Evolutionary conservation across 345 rosid genomes (phyloP).

Genomic region (Populus euphratica): DNA sequence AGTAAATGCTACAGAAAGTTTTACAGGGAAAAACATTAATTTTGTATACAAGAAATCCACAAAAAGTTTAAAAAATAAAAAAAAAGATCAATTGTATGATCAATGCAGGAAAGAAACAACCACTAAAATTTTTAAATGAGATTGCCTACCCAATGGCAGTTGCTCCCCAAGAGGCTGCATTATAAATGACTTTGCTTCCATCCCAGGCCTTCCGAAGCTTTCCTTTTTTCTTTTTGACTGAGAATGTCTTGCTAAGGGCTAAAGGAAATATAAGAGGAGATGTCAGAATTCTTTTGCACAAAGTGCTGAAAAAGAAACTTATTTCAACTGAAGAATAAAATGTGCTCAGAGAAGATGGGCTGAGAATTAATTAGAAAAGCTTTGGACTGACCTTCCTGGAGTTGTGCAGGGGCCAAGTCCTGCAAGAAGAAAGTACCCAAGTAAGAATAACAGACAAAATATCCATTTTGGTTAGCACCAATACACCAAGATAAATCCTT

Average conservation of each 20-base stretch:
- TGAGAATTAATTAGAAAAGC: not conserved
- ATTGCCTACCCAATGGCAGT: slow-evolving; percentile 77
- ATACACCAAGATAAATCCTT: not conserved
- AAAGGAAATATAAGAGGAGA: slow-evolving; percentile 14
- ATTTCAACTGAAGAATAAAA: slow-evolving; percentile 1
- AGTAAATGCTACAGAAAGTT: not conserved
- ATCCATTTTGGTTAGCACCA: not conserved
- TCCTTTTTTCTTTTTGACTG: slow-evolving; percentile 76
- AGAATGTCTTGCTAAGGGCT: slow-evolving; percentile 90
- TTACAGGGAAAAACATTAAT: not conserved
- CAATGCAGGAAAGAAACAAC: not conserved
- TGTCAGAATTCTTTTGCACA: slow-evolving; percentile 13
- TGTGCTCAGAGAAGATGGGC: not conserved
- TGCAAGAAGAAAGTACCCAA: slow-evolving; percentile 19
- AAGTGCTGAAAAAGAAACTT: slow-evolving; percentile 1
- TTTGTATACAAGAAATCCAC: not conserved
- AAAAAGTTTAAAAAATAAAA: no score
- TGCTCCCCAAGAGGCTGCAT: slow-evolving; percentile 98
- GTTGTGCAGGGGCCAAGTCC: slow-evolving; percentile 89
- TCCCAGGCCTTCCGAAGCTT: slow-evolving; percentile 99
- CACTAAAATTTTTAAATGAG: not conserved
- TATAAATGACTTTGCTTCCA: slow-evolving; percentile 90
- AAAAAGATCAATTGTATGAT: not conserved
- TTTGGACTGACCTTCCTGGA: slow-evolving; percentile 72
- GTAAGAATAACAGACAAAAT: slow-evolving; percentile 4